phyloP scores from a whole-genome alignment of 2,329 filamentous ascomycete species.

The Magnaporthiopsis poae region DNA sequence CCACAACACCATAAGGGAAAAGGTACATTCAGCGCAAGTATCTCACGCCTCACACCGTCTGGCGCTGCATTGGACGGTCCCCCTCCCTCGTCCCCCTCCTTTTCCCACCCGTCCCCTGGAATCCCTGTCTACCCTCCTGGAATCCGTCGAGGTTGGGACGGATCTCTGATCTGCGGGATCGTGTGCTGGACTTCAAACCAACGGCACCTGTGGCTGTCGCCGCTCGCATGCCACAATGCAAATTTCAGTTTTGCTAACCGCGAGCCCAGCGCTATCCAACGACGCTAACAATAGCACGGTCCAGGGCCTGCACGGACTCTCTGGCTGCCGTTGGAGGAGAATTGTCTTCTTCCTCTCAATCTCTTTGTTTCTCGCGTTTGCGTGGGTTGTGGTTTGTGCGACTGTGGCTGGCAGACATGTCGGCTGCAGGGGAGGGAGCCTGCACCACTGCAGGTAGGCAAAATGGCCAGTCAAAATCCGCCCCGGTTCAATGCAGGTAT shows the following conservation, averaged over 20 bases:
- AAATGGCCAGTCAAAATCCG: background rate
- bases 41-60: background rate
- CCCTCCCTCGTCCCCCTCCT: background rate
- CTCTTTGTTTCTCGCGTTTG: background rate
- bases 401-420: background rate
- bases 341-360: background rate
- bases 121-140: background rate
- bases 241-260: background rate
- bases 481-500: background rate
- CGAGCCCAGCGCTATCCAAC: background rate
- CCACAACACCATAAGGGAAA: background rate
- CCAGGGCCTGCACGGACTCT: background rate
- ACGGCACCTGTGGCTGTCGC: background rate
- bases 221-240: background rate
- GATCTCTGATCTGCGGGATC: background rate
- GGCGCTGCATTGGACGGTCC: background rate
- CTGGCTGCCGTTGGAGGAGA: background rate
- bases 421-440: background rate
- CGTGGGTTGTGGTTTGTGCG: background rate
- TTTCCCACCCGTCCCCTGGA: background rate
- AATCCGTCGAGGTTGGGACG: background rate
- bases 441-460: background rate
- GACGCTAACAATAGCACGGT: background rate
- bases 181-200: background rate
- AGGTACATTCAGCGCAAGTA: background rate